These are phyloP conservation scores for Boletus eberwhitei DNA, from an alignment of 768 basidiomycete species.

Conservation along the genomic window DNA sequence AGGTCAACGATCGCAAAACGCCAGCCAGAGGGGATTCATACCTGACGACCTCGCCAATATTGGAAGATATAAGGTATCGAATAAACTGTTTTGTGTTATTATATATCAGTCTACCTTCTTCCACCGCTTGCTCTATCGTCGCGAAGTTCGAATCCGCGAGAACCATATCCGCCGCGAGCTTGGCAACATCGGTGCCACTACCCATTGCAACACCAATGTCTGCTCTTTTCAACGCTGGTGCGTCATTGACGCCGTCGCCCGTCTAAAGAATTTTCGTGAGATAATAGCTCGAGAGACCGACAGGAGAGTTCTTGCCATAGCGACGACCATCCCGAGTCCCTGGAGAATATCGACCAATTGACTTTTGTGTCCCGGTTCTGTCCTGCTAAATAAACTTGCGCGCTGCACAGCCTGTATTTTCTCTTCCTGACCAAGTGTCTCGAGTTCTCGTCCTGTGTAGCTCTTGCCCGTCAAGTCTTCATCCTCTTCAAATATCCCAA, in stretches of 20 bases:
- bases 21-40: slow-evolving; percentile 10
- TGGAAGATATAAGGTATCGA: slow-evolving; percentile 96
- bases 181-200: slow-evolving; percentile 97
- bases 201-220: slow-evolving; percentile 99
- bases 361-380: slow-evolving; percentile 93
- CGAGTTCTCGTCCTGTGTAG: slow-evolving; percentile 91
- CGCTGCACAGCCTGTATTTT: slow-evolving; percentile 84
- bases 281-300: slow-evolving; percentile 7
- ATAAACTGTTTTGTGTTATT: slow-evolving; percentile 99
- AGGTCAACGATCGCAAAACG: not conserved
- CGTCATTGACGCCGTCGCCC: slow-evolving; percentile 98
- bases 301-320: slow-evolving; percentile 62
- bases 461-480: slow-evolving; percentile 95
- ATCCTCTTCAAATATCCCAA: slow-evolving; percentile 84
- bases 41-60: slow-evolving; percentile 96
- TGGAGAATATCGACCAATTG: slow-evolving; percentile 94
- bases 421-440: slow-evolving; percentile 73
- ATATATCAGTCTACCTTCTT: slow-evolving; percentile 96
- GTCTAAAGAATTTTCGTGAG: slow-evolving; percentile 48
- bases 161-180: slow-evolving; percentile 97
- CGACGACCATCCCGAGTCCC: slow-evolving; percentile 87
- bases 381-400: slow-evolving; percentile 88
- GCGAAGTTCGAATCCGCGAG: slow-evolving; percentile 96
- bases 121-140: slow-evolving; percentile 93
- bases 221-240: slow-evolving; percentile 93